Evolutionary conservation across 2,329 filamentous ascomycete species (phyloP).

Genomic region (Xylaria digitata): DNA sequence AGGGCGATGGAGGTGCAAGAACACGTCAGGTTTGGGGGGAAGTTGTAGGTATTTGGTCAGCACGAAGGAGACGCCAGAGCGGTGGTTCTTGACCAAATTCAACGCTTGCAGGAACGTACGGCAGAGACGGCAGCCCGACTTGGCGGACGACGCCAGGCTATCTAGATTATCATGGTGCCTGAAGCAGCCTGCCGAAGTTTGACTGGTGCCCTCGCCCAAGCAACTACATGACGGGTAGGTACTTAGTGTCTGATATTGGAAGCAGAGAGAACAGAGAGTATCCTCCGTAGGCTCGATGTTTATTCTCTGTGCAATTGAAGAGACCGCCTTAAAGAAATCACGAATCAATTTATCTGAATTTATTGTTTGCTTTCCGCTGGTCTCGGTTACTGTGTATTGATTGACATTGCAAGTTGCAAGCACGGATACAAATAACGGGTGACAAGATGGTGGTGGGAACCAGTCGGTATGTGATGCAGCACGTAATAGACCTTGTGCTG

Average conservation of each 20-base stretch:
- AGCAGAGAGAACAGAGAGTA: conserved; percentile 4
- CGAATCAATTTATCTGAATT: not conserved
- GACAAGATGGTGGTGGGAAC: conserved; percentile 5
- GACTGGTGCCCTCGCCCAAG: not conserved
- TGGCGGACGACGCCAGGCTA: not conserved
- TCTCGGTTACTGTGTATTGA: not conserved
- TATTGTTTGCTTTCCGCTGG: not conserved
- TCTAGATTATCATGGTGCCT: conserved; percentile 3
- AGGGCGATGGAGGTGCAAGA: not conserved
- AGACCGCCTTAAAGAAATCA: not conserved
- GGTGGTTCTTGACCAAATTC: conserved; percentile 1
- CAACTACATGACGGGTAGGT: conserved; percentile 3
- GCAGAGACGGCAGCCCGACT: conserved; percentile 4
- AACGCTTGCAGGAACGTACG: not conserved
- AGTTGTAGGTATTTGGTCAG: not conserved
- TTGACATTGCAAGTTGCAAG: not conserved
- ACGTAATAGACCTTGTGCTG: not conserved
- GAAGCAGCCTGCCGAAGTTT: not conserved
- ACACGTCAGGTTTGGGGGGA: not conserved
- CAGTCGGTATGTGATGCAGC: conserved; percentile 8
- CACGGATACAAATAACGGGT: not conserved
- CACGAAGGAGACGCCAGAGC: not conserved
- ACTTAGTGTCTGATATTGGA: not conserved
- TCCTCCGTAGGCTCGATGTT: conserved; percentile 6
- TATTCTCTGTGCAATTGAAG: not conserved